A percentile compares a stretch with the other conserved stretches of the same genome.
These are phyloP conservation scores for Coemansia sp. DNA, from an alignment of 371 early-diverging fungal genomes.

Conservation along the genomic window DNA sequence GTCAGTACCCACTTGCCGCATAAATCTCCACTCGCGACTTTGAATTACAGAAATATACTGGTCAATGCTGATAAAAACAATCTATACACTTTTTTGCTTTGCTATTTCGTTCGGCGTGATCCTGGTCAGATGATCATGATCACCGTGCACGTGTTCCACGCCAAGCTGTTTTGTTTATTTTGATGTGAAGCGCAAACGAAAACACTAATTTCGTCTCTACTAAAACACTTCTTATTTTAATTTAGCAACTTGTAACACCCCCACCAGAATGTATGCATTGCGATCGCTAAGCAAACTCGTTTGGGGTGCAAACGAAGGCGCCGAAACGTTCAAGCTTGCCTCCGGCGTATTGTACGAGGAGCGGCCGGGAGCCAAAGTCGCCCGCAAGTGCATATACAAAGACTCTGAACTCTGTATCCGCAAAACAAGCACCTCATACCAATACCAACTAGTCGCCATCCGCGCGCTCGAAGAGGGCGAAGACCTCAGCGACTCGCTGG, in stretches of 20 bases:
- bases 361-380: constrained; percentile 33
- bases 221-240: neutral
- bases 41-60: neutral
- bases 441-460: constrained; percentile 64
- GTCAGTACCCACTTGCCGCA: neutral
- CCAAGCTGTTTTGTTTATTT: neutral
- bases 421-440: constrained; percentile 58
- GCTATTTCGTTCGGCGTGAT: no score
- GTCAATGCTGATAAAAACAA: neutral
- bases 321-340: constrained; percentile 57
- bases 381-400: constrained; percentile 55
- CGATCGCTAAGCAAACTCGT: constrained; percentile 60
- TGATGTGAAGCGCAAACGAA: neutral
- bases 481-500: constrained; percentile 52
- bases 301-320: constrained; percentile 55
- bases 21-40: neutral
- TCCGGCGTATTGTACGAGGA: constrained; percentile 58
- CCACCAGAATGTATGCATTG: constrained; percentile 50
- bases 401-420: constrained; percentile 64
- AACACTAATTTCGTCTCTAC: neutral
- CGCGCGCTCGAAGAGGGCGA: constrained; percentile 77
- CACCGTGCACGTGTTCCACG: neutral
- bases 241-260: neutral
- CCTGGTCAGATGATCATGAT: neutral
- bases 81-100: no score